Conservation (phyloP, 495 filamentous ascomycete species). For the Niebla homalea region DNA sequence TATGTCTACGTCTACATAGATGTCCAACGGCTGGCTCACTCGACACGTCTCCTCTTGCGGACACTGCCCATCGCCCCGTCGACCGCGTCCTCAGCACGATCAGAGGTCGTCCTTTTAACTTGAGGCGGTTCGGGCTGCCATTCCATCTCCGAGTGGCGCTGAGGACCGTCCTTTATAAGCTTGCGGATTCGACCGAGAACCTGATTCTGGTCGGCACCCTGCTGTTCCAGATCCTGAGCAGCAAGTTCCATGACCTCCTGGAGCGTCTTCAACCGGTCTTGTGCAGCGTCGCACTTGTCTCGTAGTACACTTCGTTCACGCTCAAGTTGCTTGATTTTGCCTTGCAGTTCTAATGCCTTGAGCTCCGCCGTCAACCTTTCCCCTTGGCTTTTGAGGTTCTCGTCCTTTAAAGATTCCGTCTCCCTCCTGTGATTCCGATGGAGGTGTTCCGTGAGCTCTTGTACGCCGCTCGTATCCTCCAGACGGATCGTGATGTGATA, state of each 20-base stretch:
- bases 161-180: background rate
- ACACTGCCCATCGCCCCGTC: background rate
- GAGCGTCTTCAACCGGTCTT: too few species aligned
- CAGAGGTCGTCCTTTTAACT: background rate
- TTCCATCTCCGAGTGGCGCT: constrained; percentile 3
- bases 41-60: constrained; percentile 2
- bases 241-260: too few species aligned
- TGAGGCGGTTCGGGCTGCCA: background rate
- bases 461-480: background rate
- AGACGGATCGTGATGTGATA: too few species aligned
- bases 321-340: too few species aligned
- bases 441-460: background rate
- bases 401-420: too few species aligned
- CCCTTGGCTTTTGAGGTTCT: too few species aligned
- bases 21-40: background rate
- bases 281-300: too few species aligned
- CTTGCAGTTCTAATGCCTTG: too few species aligned
- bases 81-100: background rate
- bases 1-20: background rate
- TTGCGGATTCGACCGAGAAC: background rate
- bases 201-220: background rate
- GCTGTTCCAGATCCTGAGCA: too few species aligned
- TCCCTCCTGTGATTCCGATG: background rate
- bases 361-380: too few species aligned
- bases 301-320: too few species aligned